Conservation (phyloP, 345 rosid species). For the Schrenkiella parvula region DNA sequence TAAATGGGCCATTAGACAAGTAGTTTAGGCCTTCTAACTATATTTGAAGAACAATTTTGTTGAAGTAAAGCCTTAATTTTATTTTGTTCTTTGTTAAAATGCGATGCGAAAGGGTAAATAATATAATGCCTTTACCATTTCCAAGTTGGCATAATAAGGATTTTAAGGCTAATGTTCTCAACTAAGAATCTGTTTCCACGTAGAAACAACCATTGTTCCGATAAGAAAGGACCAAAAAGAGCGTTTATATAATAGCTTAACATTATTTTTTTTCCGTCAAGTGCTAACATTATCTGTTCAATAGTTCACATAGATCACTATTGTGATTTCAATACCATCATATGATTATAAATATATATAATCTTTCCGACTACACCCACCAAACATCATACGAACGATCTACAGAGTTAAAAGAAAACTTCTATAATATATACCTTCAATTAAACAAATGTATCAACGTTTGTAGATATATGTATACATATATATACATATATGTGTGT, state of each 20-base stretch:
- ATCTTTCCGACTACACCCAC: not conserved
- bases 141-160: not conserved
- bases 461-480: not conserved
- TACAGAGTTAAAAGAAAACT: not conserved
- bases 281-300: not conserved
- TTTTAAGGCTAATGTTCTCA: not conserved
- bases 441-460: not conserved
- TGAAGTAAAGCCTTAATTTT: not conserved
- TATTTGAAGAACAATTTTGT: not conserved
- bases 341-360: not conserved
- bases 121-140: not conserved
- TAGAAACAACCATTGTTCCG: not conserved
- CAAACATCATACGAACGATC: not conserved
- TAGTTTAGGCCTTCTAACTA: slow-evolving; percentile 17
- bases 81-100: not conserved
- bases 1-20: slow-evolving; percentile 20
- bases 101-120: not conserved
- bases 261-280: not conserved
- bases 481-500: not conserved
- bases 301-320: not conserved
- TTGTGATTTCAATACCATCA: not conserved
- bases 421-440: not conserved
- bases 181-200: not conserved
- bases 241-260: too few species aligned
- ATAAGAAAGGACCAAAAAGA: not conserved